A percentile compares a stretch with the other conserved stretches of the same genome.
Evolutionary conservation across 2,329 filamentous ascomycete genomes (phyloP).

Genomic region (Paraphaeosphaeria minitans): DNA sequence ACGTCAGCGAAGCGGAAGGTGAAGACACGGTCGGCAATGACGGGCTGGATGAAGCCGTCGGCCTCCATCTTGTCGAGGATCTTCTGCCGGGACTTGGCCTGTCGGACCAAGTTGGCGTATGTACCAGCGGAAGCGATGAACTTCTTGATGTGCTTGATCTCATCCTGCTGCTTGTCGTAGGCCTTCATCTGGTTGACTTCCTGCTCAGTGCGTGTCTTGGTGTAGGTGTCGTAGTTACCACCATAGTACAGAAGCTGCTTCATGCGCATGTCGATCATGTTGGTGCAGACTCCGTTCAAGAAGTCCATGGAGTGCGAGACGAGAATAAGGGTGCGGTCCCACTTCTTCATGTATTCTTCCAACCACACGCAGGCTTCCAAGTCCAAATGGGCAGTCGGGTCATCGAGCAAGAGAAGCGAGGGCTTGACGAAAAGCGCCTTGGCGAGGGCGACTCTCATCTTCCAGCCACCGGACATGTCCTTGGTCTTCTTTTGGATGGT

Average conservation of each 20-base stretch:
- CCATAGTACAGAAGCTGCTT: conserved; percentile 95
- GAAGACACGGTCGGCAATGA: conserved; percentile 84
- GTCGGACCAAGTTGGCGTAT: conserved; percentile 97
- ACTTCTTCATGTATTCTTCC: conserved; percentile 99
- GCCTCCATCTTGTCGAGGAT: conserved; percentile 99
- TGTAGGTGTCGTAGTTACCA: conserved; percentile 98
- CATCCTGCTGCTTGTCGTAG: conserved; percentile 98
- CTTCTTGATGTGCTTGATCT: conserved; percentile 99
- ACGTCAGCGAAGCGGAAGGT: conserved; percentile 98
- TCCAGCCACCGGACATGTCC: conserved; percentile 99
- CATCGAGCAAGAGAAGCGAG: conserved; percentile 91
- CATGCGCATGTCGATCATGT: conserved; percentile 97
- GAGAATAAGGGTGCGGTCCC: conserved; percentile 94
- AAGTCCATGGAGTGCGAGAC: conserved; percentile 99
- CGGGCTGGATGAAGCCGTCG: conserved; percentile 95
- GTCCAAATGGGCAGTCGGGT: conserved; percentile 98
- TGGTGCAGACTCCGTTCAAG: conserved; percentile 97
- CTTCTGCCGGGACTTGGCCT: conserved; percentile 99
- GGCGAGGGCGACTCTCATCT: conserved; percentile 97
- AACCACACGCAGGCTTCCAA: conserved; percentile 99
- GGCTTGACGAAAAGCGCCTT: conserved; percentile 99
- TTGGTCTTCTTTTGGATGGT: conserved; percentile 99
- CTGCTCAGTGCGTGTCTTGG: conserved; percentile 91
- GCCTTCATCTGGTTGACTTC: conserved; percentile 99
- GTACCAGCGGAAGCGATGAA: conserved; percentile 99